Evolutionary conservation across 2,329 filamentous ascomycete species (phyloP).

Genomic region (Juglanconis oblonga): DNA sequence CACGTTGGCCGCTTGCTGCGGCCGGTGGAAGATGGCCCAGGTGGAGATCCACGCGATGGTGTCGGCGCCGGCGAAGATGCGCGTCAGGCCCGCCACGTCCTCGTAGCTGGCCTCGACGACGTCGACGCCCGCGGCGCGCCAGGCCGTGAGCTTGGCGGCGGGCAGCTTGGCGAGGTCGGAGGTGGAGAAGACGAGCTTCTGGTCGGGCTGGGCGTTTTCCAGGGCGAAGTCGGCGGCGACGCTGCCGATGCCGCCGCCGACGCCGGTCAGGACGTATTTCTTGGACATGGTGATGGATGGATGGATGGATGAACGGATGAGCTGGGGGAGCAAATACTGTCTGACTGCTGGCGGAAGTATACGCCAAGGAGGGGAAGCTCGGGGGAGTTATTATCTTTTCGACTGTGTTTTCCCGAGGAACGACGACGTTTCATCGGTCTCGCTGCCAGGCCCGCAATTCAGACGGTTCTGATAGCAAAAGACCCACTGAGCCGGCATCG

Average conservation of each 20-base stretch:
- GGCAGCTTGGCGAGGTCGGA: constrained; percentile 7
- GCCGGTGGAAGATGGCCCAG: constrained; percentile 19
- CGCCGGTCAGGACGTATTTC: constrained; percentile 19
- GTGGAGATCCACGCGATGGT: constrained; percentile 22
- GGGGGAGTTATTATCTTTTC: too few relatives aligned
- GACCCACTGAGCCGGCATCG: neutral
- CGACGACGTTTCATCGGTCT: too few relatives aligned
- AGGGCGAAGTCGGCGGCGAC: constrained; percentile 18
- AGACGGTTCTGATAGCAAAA: too few relatives aligned
- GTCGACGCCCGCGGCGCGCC: constrained; percentile 10
- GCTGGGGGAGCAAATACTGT: neutral
- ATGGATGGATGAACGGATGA: neutral
- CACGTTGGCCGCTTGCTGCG: constrained; percentile 20
- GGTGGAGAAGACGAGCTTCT: constrained; percentile 19
- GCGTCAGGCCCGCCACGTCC: constrained; percentile 15
- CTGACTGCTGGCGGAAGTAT: neutral
- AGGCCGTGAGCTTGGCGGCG: constrained; percentile 4
- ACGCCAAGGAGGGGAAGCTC: too few relatives aligned
- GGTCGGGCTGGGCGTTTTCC: constrained; percentile 15
- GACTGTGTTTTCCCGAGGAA: too few relatives aligned
- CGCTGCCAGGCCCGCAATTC: too few relatives aligned
- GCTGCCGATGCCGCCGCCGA: constrained; percentile 19
- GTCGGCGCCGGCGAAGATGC: constrained; percentile 21
- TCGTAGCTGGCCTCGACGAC: constrained; percentile 18
- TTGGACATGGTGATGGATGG: constrained; percentile 14